Evolutionary conservation across 495 filamentous ascomycete species (phyloP).

Genomic region (Penicillium cinerascens): DNA sequence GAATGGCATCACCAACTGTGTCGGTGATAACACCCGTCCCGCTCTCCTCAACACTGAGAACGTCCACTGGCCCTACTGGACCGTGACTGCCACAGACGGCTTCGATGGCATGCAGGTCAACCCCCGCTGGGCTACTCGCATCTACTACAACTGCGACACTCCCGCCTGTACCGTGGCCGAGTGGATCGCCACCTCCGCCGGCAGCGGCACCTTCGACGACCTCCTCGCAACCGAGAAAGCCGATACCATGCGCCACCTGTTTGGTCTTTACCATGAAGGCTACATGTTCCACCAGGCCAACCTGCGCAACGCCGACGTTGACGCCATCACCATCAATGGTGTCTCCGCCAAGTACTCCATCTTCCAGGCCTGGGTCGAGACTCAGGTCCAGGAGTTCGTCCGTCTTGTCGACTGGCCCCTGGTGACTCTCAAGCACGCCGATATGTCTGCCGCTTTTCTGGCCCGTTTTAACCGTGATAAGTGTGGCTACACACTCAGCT

Average conservation of each 20-base stretch:
- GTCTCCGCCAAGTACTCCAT: slow-evolving; percentile 47
- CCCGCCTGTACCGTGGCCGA: slow-evolving; percentile 54
- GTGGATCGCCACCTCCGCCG: slow-evolving; percentile 59
- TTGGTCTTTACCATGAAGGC: slow-evolving; percentile 50
- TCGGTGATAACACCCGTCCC: slow-evolving; percentile 61
- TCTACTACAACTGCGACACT: slow-evolving; percentile 63
- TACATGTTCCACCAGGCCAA: slow-evolving; percentile 58
- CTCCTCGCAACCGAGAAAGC: slow-evolving; percentile 47
- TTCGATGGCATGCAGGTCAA: slow-evolving; percentile 56
- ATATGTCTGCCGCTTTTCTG: slow-evolving; percentile 50
- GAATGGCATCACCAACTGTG: slow-evolving; percentile 55
- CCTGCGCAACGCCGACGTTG: slow-evolving; percentile 48
- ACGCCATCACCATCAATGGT: slow-evolving; percentile 49
- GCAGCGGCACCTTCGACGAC: slow-evolving; percentile 45
- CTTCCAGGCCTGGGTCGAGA: slow-evolving; percentile 61
- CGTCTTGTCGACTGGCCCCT: slow-evolving; percentile 59
- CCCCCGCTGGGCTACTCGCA: slow-evolving; percentile 59
- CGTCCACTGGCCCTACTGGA: slow-evolving; percentile 54
- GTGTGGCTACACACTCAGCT: slow-evolving; percentile 50
- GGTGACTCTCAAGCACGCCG: slow-evolving; percentile 47
- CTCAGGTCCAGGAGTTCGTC: slow-evolving; percentile 52
- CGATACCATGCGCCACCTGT: slow-evolving; percentile 53
- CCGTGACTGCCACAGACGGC: slow-evolving; percentile 48
- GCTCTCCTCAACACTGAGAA: slow-evolving; percentile 46
- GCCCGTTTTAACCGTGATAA: slow-evolving; percentile 52